These are phyloP conservation scores for Glycine soja DNA, from an alignment of 306 rosid species.

Conservation along the genomic window DNA sequence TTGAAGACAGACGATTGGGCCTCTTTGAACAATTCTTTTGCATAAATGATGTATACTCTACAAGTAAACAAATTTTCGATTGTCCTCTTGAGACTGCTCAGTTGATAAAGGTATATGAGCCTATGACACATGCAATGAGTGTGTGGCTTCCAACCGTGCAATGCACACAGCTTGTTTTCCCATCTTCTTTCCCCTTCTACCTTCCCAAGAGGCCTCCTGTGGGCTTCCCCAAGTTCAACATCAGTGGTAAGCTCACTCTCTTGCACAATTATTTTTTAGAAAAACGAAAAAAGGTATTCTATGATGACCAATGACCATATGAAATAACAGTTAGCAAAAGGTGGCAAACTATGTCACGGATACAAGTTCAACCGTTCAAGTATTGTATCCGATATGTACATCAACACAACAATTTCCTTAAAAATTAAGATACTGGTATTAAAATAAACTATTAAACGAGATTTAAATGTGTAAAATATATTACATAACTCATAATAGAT, in stretches of 20 bases:
- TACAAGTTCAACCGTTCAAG: not conserved
- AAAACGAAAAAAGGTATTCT: not conserved
- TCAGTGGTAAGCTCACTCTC: not conserved
- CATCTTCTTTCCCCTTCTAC: not conserved
- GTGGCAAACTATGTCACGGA: constrained; percentile 2
- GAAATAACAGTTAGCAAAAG: not conserved
- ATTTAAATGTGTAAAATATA: not conserved
- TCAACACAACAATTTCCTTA: not conserved
- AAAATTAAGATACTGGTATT: not conserved
- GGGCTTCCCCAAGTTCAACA: constrained; percentile 13
- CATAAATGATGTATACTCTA: not conserved
- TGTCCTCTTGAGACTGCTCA: not conserved
- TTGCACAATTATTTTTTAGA: not conserved
- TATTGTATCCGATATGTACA: not conserved
- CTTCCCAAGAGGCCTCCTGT: not conserved
- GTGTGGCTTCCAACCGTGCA: not conserved
- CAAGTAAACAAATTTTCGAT: not conserved
- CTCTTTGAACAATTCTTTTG: constrained; percentile 15
- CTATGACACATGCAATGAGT: not conserved
- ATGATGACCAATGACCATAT: not conserved
- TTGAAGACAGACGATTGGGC: constrained; percentile 20
- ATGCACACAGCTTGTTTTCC: not conserved
- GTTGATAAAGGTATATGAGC: not conserved
- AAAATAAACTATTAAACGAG: not conserved
- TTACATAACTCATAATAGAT: not conserved